Evolutionary conservation across 108 stramenopile species (phyloP).

Genomic region (Nannochloropsis gaditana): DNA sequence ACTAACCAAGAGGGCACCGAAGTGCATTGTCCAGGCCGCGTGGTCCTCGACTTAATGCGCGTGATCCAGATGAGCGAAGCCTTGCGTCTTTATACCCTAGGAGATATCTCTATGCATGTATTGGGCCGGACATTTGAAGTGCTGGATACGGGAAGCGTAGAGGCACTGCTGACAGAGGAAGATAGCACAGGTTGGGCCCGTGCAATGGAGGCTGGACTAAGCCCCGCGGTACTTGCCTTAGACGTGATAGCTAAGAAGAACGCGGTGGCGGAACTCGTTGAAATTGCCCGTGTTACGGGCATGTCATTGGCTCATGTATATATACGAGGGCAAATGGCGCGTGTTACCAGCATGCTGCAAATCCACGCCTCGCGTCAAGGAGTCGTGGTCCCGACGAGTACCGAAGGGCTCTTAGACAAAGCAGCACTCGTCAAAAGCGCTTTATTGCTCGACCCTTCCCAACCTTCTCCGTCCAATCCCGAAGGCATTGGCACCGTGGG

Average conservation of each 20-base stretch:
- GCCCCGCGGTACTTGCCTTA: constrained; percentile 14
- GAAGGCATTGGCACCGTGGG: background rate
- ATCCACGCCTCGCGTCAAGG: background rate
- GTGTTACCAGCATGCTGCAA: background rate
- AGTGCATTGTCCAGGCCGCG: background rate
- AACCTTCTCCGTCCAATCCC: background rate
- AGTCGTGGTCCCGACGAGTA: background rate
- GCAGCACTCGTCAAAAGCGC: background rate
- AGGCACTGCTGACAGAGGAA: background rate
- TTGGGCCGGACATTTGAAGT: background rate
- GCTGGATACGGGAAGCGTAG: background rate
- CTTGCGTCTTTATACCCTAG: constrained; percentile 17
- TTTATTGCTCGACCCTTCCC: background rate
- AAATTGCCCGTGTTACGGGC: background rate
- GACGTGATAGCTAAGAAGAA: background rate
- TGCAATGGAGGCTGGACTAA: background rate
- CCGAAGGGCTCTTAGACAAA: background rate
- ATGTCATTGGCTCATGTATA: background rate
- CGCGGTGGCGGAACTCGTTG: background rate
- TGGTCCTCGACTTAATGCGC: background rate
- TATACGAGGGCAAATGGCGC: background rate
- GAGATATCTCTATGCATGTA: background rate
- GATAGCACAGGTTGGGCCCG: background rate
- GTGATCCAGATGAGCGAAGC: background rate
- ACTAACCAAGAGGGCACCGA: background rate